Evolutionary conservation across 169 alveolate genomes (phyloP).

Genomic region (Haemoproteus tartakovskyi): DNA sequence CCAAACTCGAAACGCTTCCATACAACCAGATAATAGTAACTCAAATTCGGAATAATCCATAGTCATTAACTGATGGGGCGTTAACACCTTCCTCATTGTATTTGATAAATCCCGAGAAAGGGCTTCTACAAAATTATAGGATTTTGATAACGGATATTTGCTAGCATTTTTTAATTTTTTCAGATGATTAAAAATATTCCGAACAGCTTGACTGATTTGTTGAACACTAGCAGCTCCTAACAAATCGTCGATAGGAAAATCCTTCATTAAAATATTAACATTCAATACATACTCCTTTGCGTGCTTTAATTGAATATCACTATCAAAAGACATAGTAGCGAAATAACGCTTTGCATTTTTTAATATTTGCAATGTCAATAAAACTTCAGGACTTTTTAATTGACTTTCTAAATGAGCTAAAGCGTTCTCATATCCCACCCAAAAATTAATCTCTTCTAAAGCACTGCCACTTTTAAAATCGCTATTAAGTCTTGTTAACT

Average conservation of each 20-base stretch:
- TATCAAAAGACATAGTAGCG: conserved; percentile 91
- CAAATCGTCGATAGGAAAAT: conserved; percentile 93
- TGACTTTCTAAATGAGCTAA: conserved; percentile 81
- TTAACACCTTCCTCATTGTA: conserved; percentile 45
- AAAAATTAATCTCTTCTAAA: conserved; percentile 84
- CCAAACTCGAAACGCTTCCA: conserved; percentile 90
- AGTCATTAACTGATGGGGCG: conserved; percentile 77
- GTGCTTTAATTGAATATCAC: conserved; percentile 91
- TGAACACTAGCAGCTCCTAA: conserved; percentile 88
- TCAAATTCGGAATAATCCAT: conserved; percentile 86
- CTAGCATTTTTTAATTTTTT: conserved; percentile 86
- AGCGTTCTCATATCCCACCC: conserved; percentile 86
- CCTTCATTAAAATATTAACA: conserved; percentile 90
- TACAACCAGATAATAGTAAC: conserved; percentile 80
- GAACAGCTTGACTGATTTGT: conserved; percentile 86
- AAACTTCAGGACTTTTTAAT: conserved; percentile 86
- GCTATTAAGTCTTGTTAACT: conserved; percentile 76
- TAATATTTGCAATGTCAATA: conserved; percentile 86
- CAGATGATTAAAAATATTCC: conserved; percentile 88
- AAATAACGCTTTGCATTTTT: conserved; percentile 87
- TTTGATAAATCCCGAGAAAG: conserved; percentile 86
- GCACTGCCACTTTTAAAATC: conserved; percentile 77
- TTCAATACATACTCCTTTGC: conserved; percentile 87
- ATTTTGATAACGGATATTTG: conserved; percentile 87
- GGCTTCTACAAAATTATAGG: conserved; percentile 89